phyloP scores from a whole-genome alignment of 1,139 yeast genomes.

The Saccharomyces hybrid region DNA sequence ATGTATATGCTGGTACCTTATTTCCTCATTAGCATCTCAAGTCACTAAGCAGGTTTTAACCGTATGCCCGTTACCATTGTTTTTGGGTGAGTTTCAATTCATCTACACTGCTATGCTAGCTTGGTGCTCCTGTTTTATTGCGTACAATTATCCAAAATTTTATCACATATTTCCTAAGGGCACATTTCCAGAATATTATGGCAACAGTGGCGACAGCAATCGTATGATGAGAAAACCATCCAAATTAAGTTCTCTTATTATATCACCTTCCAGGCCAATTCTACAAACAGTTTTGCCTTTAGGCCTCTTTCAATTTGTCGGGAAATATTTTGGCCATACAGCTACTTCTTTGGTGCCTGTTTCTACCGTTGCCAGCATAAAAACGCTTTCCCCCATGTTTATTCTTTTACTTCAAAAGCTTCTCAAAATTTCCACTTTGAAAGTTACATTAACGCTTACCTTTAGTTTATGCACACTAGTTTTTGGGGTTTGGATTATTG shows the following conservation, averaged over 20 bases:
- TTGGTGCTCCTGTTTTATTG: constrained; percentile 25
- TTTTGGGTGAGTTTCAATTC: constrained; percentile 84
- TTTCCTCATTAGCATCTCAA: constrained; percentile 75
- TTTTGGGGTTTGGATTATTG: constrained; percentile 34
- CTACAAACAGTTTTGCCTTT: constrained; percentile 74
- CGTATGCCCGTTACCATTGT: constrained; percentile 68
- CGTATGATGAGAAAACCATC: constrained; percentile 13
- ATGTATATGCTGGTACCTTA: constrained; percentile 73
- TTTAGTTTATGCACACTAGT: constrained; percentile 47
- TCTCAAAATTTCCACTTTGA: constrained; percentile 44
- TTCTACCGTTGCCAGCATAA: constrained; percentile 87
- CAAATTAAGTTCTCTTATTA: constrained; percentile 16
- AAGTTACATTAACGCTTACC: constrained; percentile 68
- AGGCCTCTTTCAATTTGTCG: constrained; percentile 86
- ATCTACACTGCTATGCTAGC: constrained; percentile 48
- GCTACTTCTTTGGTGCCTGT: constrained; percentile 90
- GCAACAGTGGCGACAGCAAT: constrained; percentile 5
- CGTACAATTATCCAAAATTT: constrained; percentile 19
- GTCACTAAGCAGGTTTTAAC: constrained; percentile 71
- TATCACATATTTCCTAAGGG: constrained; percentile 44
- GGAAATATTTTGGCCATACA: constrained; percentile 83
- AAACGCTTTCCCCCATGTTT: constrained; percentile 81
- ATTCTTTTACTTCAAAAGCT: constrained; percentile 72
- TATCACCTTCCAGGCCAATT: constrained; percentile 38
- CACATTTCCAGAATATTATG: constrained; percentile 41